Evolutionary conservation across 1,284 basidiomycete species (phyloP), one percentile per base, ranked within the genome.

Genomic region (Laetiporus sulphureus): DNA sequence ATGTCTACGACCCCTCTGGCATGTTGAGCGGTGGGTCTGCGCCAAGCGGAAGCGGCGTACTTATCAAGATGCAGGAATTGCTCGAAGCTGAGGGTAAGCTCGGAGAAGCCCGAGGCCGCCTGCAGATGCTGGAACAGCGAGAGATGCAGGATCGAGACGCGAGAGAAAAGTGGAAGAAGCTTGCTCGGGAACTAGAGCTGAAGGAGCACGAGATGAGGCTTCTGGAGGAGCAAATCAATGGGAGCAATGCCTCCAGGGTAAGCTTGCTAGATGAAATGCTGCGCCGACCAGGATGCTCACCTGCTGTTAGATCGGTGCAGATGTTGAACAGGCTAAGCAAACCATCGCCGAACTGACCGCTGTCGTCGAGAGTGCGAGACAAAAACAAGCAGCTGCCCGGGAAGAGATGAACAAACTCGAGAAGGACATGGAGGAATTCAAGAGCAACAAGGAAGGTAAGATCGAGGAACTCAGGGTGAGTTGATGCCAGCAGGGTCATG

Each of bases 361-460:
- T 13, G 76, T 81, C 1, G 71, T 92, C 23, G 65, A 79, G 42
- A 65, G 65, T 0, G 83, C 91, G 5, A 81, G 85, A 58, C 72
- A 80, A 43, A 87, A 89, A 56, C 87, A 95, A 59, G 77, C 78
- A 52, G 72, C 69, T 2, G 90, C 91, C 0, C 68, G 82, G 41
- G 79, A 72, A 0, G 93, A 98, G 48, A 79, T 80, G 58, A 83
- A 83, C 66, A 87, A 85, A 50, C 79, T 98, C 19, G 89, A 98
- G 65, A 85, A 84, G 57, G 96, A 99, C 61, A 98, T 99, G 92
- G 81, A 80, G 41, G 96, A 99, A 69, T 97, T 99, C 69, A 94
- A 96, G 69, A 85, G 92, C 62, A 94, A 99, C 71, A 96, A 97
- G 63, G 95, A 97, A 44, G 91, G 91, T 36, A 99, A 99, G 67